phyloP scores from a whole-genome alignment of 169 alveolate species.

The Theileria annulata region DNA sequence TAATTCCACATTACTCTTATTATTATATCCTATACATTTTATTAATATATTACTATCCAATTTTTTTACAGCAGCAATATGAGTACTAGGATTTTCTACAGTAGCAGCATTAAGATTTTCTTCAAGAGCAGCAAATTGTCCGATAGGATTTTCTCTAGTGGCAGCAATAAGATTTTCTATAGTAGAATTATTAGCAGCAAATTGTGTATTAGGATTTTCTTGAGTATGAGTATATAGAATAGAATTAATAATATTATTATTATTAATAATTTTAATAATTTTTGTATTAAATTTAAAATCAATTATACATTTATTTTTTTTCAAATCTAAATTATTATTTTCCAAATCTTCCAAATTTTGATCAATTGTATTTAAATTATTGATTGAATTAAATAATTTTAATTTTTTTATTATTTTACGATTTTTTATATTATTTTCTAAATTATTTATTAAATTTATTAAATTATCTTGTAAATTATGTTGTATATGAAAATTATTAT shows the following conservation, averaged over 20 bases:
- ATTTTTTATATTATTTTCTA: no score
- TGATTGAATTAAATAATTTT: neutral
- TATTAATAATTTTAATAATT: no score
- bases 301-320: no score
- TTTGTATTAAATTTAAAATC: no score
- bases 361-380: neutral
- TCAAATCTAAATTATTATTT: neutral
- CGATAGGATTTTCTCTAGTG: neutral
- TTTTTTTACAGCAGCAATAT: neutral
- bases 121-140: neutral
- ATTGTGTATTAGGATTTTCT: neutral
- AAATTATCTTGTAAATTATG: no score
- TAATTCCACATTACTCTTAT: neutral
- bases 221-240: neutral
- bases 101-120: neutral
- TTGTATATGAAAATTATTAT: neutral
- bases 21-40: constrained; percentile 49
- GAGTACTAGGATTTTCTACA: neutral
- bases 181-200: no score
- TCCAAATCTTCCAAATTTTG: neutral
- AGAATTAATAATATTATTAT: no score
- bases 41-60: constrained; percentile 25
- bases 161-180: no score
- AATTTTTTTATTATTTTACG: neutral
- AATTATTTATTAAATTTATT: no score